Evolutionary conservation across 306 rosid genomes (phyloP).

Genomic region (Begonia masoniana): DNA sequence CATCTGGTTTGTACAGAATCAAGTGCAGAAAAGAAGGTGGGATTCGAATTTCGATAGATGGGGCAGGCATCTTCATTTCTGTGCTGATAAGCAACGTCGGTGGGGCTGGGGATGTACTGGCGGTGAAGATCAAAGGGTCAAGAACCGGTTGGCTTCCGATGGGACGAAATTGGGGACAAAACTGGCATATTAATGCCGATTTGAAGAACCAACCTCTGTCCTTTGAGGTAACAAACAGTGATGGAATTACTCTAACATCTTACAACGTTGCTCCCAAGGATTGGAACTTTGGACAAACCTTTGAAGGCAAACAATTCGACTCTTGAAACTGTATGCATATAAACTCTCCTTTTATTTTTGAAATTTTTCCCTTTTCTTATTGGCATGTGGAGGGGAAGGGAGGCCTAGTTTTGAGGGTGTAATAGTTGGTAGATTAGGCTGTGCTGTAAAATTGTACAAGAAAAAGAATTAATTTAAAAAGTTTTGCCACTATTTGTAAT

Average conservation of each 20-base stretch:
- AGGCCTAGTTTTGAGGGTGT: neutral
- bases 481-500: too few species aligned
- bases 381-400: neutral
- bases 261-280: conserved; percentile 70
- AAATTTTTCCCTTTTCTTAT: neutral
- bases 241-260: conserved; percentile 55
- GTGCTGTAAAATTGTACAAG: neutral
- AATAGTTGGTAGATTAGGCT: neutral
- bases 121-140: conserved; percentile 74
- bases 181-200: conserved; percentile 80
- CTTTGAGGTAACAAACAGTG: conserved; percentile 63
- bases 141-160: conserved; percentile 95
- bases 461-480: neutral
- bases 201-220: conserved; percentile 79
- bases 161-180: conserved; percentile 99
- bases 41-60: conserved; percentile 47
- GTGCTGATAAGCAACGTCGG: conserved; percentile 79
- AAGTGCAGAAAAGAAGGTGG: conserved; percentile 93
- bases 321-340: conserved; percentile 15
- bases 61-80: conserved; percentile 68
- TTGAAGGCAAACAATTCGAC: conserved; percentile 83
- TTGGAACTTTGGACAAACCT: conserved; percentile 88
- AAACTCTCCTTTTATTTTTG: neutral
- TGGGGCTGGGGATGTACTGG: conserved; percentile 69
- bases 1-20: conserved; percentile 35